Evolutionary conservation across 2,329 filamentous ascomycete species (phyloP).

Genomic region (Clarireedia monteithiana): DNA sequence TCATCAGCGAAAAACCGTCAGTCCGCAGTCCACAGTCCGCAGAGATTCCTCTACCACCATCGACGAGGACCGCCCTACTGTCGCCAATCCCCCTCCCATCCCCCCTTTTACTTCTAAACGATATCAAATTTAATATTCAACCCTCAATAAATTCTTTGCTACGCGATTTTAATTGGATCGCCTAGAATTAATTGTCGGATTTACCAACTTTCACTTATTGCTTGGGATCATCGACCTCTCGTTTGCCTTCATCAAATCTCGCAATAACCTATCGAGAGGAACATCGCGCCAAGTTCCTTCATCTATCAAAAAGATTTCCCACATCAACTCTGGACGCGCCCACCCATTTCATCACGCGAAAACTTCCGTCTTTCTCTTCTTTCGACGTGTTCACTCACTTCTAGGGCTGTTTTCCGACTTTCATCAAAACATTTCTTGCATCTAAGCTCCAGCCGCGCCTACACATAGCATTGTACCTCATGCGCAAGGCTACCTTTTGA

Average conservation of each 20-base stretch:
- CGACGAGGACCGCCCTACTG: not conserved
- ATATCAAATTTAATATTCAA: not conserved
- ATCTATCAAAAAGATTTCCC: constrained; percentile 24
- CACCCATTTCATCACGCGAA: constrained; percentile 18
- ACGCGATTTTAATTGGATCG: not conserved
- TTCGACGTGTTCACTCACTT: constrained; percentile 7
- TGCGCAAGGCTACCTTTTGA: constrained; percentile 30
- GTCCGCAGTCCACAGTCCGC: too few relatives aligned
- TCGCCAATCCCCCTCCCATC: not conserved
- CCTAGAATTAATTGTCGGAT: not conserved
- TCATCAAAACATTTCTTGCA: constrained; percentile 16
- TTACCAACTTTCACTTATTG: not conserved
- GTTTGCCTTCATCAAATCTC: constrained; percentile 5
- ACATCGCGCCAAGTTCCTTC: constrained; percentile 28
- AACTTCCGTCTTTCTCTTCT: constrained; percentile 12
- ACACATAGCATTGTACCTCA: constrained; percentile 22
- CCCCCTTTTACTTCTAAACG: not conserved
- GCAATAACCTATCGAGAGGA: constrained; percentile 8
- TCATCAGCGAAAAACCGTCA: too few relatives aligned
- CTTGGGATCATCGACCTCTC: constrained; percentile 7
- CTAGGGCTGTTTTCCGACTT: constrained; percentile 5
- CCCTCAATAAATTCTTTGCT: constrained; percentile 2
- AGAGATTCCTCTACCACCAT: not conserved
- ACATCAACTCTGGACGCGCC: constrained; percentile 27
- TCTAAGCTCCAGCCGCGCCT: constrained; percentile 2